Evolutionary conservation across 306 rosid species (phyloP), one percentile per base, ranked within the genome.

Genomic region (Cicer arietinum): DNA sequence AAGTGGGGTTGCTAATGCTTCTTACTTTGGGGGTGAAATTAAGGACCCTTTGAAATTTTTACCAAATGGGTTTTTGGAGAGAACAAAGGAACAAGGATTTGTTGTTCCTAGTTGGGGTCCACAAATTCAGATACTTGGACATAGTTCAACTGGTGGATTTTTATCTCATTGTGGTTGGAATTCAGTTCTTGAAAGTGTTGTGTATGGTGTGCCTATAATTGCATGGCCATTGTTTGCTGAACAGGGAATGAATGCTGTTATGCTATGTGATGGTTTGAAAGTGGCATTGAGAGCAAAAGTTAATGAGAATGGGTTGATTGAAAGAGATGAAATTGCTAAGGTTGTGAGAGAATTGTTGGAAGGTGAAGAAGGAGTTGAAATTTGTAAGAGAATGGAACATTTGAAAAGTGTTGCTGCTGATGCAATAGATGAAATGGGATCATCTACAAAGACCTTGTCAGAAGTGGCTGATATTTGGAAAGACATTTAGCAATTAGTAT

Each of bases 151-250:
- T 12, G 81, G 76, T 37, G 76, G 81, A 6, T 81, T 81, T 42
- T 4, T 81, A 3, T 62, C 74, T 7, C 85, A 81, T n/a, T 76
- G 81, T 58, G 85, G 76, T 58, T 77, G 81, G 81, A 77, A 77
- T 52, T 82, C 85, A 0, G 77, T 73, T 3, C 53, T 82, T 13
- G 85, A 82, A 14, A 77, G 82, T 30, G 48, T 77, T 37, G 51
- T 59, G 39, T 1, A 47, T 0, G 79, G 82, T n/a, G 75, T 73
- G 56, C 85, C 85, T 4, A 9, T 82, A 4, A 59, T 82, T 0
- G 44, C 79, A 0, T 82, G 85, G 85, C 82, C 85, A 4, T 71
- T 82, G 5, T 82, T 63, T 54, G 82, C 85, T 40, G 79, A 82
- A 3, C 35, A 30, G 35, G 35, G 35, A 30, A 3, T 30, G 35